Base-by-base conservation (phyloP, 805 yeast genomes). In the Metschnikowia similis region DNA sequence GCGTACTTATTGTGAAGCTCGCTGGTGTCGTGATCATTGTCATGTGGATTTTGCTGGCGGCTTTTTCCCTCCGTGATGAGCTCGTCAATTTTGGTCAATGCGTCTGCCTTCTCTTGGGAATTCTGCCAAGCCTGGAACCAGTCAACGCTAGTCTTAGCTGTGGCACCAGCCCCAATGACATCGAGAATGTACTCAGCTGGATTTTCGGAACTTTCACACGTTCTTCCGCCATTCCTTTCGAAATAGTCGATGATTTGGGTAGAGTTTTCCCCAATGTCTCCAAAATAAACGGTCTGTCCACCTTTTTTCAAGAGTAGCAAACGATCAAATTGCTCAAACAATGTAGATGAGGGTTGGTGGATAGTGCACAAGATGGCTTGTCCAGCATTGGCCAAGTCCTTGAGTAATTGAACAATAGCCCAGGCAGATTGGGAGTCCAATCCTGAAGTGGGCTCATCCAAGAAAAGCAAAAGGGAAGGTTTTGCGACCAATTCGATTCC, bases 361-460 rank as follows among this genome's bases (percentile, higher is more conserved):
- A 76, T 76, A 49, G 85, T 80, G 68, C 84, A 80, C 49, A 81
- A 66, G 55, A 81, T 75, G n/a, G 82, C 79, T 59, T 78, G 82
- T 17, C 82, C 82, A 38, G 80, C 75, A 39, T 71, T 71, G 6
- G 78, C 83, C 60, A 74, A 70, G 45, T 70, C 70, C 57, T 72
- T 75, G 60, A 76, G 68, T 55, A 80, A 75, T 58, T 77, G 74
- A 50, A 80, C 70, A 57, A 81, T 77, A 11, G 84, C 75, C 82
- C 83, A 75, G 10, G 85, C 80, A 28, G 84, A 77, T 52, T 65
- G 69, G n/a, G 59, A 56, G 48, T 56, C 59, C 52, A 56, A 53
- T n/a, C 76, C 76, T 29, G 76, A 71, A 35, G 76, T 71, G 10
- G 76, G 76, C 54, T 71, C 76, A 58, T 71, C 59, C 53, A 81